Evolutionary conservation across 306 rosid genomes (phyloP).

Genomic region (Castanopsis chinensis): DNA sequence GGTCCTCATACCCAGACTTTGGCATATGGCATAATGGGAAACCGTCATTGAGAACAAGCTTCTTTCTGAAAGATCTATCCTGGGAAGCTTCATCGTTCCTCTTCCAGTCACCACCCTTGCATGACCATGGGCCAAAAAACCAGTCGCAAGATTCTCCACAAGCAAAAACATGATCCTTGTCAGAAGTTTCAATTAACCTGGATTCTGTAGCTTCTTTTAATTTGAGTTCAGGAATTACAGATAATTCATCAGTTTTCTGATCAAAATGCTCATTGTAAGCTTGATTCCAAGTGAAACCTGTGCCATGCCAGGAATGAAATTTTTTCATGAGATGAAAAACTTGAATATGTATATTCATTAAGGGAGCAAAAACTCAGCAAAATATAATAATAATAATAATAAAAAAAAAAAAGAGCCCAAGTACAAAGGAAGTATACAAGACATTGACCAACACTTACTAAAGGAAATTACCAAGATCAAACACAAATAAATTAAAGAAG

Average conservation of each 20-base stretch:
- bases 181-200: conserved; percentile 40
- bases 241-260: conserved; percentile 39
- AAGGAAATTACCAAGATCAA: no score
- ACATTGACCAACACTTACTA: no score
- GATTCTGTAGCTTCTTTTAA: conserved; percentile 37
- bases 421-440: no score
- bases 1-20: conserved; percentile 89
- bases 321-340: conserved; percentile 10
- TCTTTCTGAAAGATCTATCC: conserved; percentile 73
- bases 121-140: conserved; percentile 86
- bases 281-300: conserved; percentile 62
- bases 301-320: conserved; percentile 14
- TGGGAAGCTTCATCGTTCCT: conserved; percentile 77
- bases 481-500: no score
- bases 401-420: no score
- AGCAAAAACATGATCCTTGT: conserved; percentile 49
- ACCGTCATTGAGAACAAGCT: conserved; percentile 80
- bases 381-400: no score
- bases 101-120: conserved; percentile 99
- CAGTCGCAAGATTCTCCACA: conserved; percentile 57
- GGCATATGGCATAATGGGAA: conserved; percentile 83
- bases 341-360: background rate
- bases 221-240: conserved; percentile 41
- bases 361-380: no score
- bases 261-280: conserved; percentile 37